Percentiles rank a stretch among this genome's conserved stretches.
phyloP scores from a whole-genome alignment of 2,329 filamentous ascomycete genomes.

The Arthrobotrys pseudoclavata region DNA sequence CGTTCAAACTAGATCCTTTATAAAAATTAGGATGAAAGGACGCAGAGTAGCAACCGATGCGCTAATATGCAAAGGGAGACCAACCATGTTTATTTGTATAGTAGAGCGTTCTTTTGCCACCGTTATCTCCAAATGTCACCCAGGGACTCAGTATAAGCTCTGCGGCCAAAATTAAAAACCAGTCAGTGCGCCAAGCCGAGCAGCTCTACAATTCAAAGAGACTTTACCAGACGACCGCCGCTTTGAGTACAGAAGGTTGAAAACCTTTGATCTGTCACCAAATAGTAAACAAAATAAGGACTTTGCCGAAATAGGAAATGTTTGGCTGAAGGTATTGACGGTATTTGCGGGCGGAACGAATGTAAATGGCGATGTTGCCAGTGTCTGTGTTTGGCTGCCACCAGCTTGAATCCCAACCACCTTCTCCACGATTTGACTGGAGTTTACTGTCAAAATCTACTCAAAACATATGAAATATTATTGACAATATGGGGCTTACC shows the following conservation, averaged over 20 bases:
- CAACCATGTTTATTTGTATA: slow-evolving; percentile 51
- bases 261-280: slow-evolving; percentile 94
- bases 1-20: slow-evolving; percentile 69
- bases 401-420: slow-evolving; percentile 13
- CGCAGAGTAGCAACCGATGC: background rate
- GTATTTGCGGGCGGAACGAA: slow-evolving; percentile 88
- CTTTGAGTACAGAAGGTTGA: slow-evolving; percentile 90
- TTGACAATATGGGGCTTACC: slow-evolving; percentile 60
- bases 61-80: background rate
- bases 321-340: slow-evolving; percentile 79
- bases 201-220: background rate
- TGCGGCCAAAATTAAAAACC: background rate
- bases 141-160: slow-evolving; percentile 32
- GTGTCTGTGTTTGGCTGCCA: background rate
- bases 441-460: slow-evolving; percentile 1
- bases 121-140: slow-evolving; percentile 1
- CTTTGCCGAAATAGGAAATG: slow-evolving; percentile 92
- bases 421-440: slow-evolving; percentile 43
- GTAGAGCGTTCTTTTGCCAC: slow-evolving; percentile 23
- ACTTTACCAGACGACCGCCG: slow-evolving; percentile 75
- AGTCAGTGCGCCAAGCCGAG: background rate
- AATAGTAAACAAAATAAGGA: slow-evolving; percentile 96
- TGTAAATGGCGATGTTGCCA: slow-evolving; percentile 80
- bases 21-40: background rate
- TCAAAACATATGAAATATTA: background rate